phyloP scores from a whole-genome alignment of 2,329 filamentous ascomycete genomes.

The Daldinia sp. region DNA sequence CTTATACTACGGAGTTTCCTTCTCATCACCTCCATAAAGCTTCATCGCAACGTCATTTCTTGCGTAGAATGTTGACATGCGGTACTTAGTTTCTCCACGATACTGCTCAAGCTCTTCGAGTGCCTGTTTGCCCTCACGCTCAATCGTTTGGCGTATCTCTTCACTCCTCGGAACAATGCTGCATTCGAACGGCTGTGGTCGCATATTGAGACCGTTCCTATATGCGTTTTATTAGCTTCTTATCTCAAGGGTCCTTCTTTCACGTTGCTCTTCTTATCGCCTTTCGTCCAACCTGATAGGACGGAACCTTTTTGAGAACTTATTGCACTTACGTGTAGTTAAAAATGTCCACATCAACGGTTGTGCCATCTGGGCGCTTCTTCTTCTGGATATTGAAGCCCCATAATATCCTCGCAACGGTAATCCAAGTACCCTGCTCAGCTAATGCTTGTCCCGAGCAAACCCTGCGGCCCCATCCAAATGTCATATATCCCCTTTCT shows the following conservation, averaged over 20 bases:
- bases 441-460: slow-evolving; percentile 67
- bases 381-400: slow-evolving; percentile 64
- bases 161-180: slow-evolving; percentile 63
- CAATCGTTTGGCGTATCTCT: slow-evolving; percentile 62
- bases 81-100: slow-evolving; percentile 68
- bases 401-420: slow-evolving; percentile 68
- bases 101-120: slow-evolving; percentile 64
- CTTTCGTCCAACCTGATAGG: not conserved
- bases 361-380: slow-evolving; percentile 55
- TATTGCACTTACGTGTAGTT: slow-evolving; percentile 61
- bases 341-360: slow-evolving; percentile 68
- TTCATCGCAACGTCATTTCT: slow-evolving; percentile 52
- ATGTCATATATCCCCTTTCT: slow-evolving; percentile 66
- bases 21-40: slow-evolving; percentile 47
- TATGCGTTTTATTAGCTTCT: slow-evolving; percentile 5
- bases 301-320: not conserved
- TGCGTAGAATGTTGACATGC: slow-evolving; percentile 66
- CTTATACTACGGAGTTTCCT: slow-evolving; percentile 2
- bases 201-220: slow-evolving; percentile 70
- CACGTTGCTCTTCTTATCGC: not conserved
- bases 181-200: slow-evolving; percentile 67
- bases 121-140: slow-evolving; percentile 65
- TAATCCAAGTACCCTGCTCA: slow-evolving; percentile 71
- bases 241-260: not conserved
- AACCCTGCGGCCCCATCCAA: slow-evolving; percentile 67